A percentile compares a stretch with the other conserved stretches of the same genome.
Conservation (phyloP, 805 yeast species). For the Candida quercuum region DNA sequence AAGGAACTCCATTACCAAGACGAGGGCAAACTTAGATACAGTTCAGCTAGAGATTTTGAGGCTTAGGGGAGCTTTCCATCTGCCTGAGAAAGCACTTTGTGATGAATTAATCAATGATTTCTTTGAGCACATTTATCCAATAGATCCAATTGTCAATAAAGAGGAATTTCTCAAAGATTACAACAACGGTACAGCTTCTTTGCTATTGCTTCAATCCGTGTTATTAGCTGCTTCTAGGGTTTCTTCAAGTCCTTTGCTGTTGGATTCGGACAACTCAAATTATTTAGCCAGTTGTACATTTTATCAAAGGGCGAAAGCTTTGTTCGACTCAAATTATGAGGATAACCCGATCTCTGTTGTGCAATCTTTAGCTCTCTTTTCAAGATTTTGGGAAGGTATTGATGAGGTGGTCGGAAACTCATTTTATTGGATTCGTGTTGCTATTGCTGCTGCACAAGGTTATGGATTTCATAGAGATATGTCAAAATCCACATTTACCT, state of each 20-base stretch:
- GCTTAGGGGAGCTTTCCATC: constrained; percentile 61
- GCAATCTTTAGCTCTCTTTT: constrained; percentile 57
- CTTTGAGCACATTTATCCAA: constrained; percentile 62
- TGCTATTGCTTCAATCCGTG: constrained; percentile 61
- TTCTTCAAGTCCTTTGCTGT: constrained; percentile 45
- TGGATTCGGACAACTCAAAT: constrained; percentile 39
- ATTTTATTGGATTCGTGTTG: constrained; percentile 66
- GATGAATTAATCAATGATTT: constrained; percentile 56
- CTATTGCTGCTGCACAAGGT: constrained; percentile 67
- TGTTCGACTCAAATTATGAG: constrained; percentile 67
- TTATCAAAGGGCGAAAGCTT: constrained; percentile 67
- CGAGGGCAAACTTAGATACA: constrained; percentile 34
- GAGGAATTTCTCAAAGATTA: constrained; percentile 55
- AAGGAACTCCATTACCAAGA: constrained; percentile 21
- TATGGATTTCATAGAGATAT: constrained; percentile 68
- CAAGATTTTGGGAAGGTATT: constrained; percentile 71
- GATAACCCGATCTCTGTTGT: constrained; percentile 55
- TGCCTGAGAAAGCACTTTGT: constrained; percentile 57
- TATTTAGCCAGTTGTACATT: constrained; percentile 54
- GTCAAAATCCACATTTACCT: constrained; percentile 30
- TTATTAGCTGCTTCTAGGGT: constrained; percentile 64
- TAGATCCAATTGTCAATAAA: constrained; percentile 63
- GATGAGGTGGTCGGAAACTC: constrained; percentile 63
- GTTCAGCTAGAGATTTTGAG: constrained; percentile 63
- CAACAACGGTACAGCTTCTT: constrained; percentile 51